Base-by-base conservation (phyloP, 768 basidiomycete species). In the Boletales sp. region DNA sequence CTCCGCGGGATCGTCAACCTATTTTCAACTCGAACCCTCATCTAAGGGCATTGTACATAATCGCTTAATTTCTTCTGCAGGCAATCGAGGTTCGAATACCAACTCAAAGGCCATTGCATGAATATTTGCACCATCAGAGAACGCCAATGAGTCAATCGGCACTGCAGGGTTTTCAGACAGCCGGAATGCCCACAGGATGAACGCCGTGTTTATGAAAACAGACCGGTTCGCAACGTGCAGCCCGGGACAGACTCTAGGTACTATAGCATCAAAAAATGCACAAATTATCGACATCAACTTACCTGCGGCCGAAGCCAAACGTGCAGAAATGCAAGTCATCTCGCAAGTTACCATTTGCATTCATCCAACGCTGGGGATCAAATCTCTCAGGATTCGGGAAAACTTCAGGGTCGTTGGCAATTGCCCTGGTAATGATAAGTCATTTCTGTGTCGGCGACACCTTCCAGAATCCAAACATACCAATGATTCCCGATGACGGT, bases 151-250 rank as follows among this genome's bases (percentile, higher is more conserved):
- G 60, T 88, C 80, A 47, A 87, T 83, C 0, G 81, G 81, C 3
- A 68, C 62, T 2, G 62, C 55, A 0, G 77, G 73, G 50, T 82
- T 78, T 29, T 75, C 58, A 5, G 64, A 69, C 29, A 87, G 64
- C 0, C 64, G 72, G 69, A 86, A 86, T 0, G 82, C 77, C 82
- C 83, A 86, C 10, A 83, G 72, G 9, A 81, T 62, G 15, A 83
- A 68, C 0, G 83, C 80, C 0, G 82, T 78, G 55, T 81, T 86
- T 41, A 86, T 69, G 61, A 82, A 83, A 0, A 86, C 59, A 1
- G 84, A 85, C 12, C 62, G 51, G 13, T 72, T 59, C 9, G 65
- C 62, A 13, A 64, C 43, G 59, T 83, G 75, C 51, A 77, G 75
- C 1, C 57, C 58, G 3, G 58, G 58, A 40, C 58, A 59, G 18